A percentile compares a stretch with the other conserved stretches of the same genome.
Evolutionary conservation across 2,329 filamentous ascomycete species (phyloP).

Genomic region (Phialophora verrucosa): DNA sequence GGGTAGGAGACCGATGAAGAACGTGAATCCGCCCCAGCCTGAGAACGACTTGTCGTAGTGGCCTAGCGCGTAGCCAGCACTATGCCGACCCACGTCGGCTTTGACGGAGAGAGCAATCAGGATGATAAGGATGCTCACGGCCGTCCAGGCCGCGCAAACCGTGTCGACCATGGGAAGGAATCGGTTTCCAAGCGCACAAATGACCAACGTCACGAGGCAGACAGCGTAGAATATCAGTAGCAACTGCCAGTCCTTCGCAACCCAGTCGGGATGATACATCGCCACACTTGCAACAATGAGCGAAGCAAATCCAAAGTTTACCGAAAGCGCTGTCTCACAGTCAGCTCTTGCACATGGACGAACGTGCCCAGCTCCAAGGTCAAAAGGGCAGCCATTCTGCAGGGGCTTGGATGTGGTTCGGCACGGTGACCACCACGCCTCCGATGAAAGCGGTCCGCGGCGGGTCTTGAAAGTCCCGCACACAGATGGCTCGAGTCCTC

Average conservation of each 20-base stretch:
- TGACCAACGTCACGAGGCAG: constrained; percentile 67
- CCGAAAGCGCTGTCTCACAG: constrained; percentile 55
- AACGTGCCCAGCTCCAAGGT: neutral
- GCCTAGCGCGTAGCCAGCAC: constrained; percentile 58
- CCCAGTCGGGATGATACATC: constrained; percentile 62
- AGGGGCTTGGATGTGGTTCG: neutral
- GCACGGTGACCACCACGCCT: neutral
- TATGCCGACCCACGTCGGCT: constrained; percentile 61
- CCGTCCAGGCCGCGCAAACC: constrained; percentile 62
- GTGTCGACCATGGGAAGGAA: constrained; percentile 69
- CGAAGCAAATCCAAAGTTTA: constrained; percentile 63
- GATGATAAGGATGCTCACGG: constrained; percentile 62
- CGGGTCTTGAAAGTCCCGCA: neutral
- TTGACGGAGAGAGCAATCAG: constrained; percentile 62
- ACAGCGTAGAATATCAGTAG: constrained; percentile 74
- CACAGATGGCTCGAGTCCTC: neutral
- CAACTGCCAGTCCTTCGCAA: constrained; percentile 66
- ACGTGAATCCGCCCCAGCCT: constrained; percentile 65
- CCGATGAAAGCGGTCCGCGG: neutral
- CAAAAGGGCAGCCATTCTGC: neutral
- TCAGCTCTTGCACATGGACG: neutral
- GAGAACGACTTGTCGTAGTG: constrained; percentile 62
- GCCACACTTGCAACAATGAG: constrained; percentile 59
- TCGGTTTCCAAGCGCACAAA: constrained; percentile 70
- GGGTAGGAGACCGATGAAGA: constrained; percentile 67